These are phyloP conservation scores for Silene uniflora DNA, from an alignment of 148 eudicot genomes.

Conservation along the genomic window DNA sequence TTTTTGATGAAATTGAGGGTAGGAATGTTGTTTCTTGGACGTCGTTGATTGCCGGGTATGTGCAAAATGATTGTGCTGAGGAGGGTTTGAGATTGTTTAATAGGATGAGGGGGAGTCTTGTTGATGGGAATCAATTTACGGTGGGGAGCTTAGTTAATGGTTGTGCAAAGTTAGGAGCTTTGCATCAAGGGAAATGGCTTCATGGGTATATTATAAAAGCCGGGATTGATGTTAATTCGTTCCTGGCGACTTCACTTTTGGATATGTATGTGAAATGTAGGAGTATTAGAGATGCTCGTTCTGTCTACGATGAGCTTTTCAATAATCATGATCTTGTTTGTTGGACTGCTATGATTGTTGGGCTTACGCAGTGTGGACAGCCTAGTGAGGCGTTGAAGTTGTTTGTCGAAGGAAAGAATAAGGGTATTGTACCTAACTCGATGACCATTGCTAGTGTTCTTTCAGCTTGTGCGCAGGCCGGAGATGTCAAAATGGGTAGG, in stretches of 20 bases:
- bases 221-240: slow-evolving; percentile 46
- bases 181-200: slow-evolving; percentile 92
- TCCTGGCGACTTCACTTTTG: slow-evolving; percentile 49
- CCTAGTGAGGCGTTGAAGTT: slow-evolving; percentile 52
- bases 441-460: slow-evolving; percentile 61
- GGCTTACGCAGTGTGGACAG: slow-evolving; percentile 57
- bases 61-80: slow-evolving; percentile 60
- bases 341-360: slow-evolving; percentile 89
- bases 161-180: slow-evolving; percentile 64
- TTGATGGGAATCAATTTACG: slow-evolving; percentile 67
- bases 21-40: slow-evolving; percentile 79
- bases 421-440: slow-evolving; percentile 43
- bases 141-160: slow-evolving; percentile 57
- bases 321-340: slow-evolving; percentile 60
- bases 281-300: slow-evolving; percentile 51
- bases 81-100: slow-evolving; percentile 65
- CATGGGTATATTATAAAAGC: slow-evolving; percentile 68
- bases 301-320: slow-evolving; percentile 41
- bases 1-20: slow-evolving; percentile 57
- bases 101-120: slow-evolving; percentile 63
- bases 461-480: slow-evolving; percentile 65
- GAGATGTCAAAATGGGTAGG: slow-evolving; percentile 44
- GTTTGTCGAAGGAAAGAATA: slow-evolving; percentile 45
- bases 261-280: slow-evolving; percentile 82
- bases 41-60: slow-evolving; percentile 81